Base-by-base conservation (phyloP, 1,284 basidiomycete genomes). In the Ceratobasidium sp. region DNA sequence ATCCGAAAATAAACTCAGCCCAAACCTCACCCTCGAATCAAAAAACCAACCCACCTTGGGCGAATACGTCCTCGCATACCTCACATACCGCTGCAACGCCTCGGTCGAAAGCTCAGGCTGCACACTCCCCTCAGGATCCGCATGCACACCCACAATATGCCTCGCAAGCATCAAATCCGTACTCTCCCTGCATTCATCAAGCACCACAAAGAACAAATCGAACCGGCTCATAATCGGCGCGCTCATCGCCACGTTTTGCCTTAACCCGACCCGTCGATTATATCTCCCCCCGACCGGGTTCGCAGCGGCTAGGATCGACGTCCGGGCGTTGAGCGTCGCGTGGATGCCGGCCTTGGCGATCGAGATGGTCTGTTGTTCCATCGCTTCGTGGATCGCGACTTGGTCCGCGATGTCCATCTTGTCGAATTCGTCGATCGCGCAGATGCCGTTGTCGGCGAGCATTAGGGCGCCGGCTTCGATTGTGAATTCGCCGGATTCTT, bases 291-390 rank as follows among this genome's bases (percentile, higher is more conserved):
- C 95, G 55, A 99, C 90, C 20, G 98, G 98, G 87, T 99, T 99
- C 26, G 98, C 98, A 26, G 98, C 98, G 0, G 98, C 98, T 39
- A 99, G 91, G 81, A 99, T 99, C 0, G 97, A 98, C 0, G 98
- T 99, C 13, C 98, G 93, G 0, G 98, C 98, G 83, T 99, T 99
- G 69, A 99, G 90, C 0, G 98, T 99, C 0, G 98, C 98, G 84
- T 99, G 98, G 82, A 99, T 99, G 80, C 98, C 98, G 1, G 98
- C 98, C 86, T 99, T 99, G 73, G 98, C 98, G 82, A 99, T 99
- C 49, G 97, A 98, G 83, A 99, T 99, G 0, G 97, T 99, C 87
- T 99, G 97, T 87, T 99, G 97, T 91, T 99, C 97, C 97, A 99
- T 99, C 1, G 98, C 97, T 89, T 99, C 98, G 89, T 99, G 98